Base-by-base conservation (phyloP, 2,329 filamentous ascomycete genomes). In the Paecilomyces sp. region DNA sequence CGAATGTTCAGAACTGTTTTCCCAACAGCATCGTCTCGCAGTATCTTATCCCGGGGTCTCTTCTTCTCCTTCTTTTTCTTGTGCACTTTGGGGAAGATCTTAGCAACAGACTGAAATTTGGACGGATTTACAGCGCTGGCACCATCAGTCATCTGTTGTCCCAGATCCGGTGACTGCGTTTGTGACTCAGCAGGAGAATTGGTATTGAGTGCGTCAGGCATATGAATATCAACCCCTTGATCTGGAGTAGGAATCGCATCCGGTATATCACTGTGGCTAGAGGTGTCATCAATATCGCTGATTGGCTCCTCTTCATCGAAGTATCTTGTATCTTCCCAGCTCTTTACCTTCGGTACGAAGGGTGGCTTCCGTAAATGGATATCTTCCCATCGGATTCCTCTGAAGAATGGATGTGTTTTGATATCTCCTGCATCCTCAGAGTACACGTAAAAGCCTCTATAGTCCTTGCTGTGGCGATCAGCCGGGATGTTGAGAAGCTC, bases 331-430 rank as follows among this genome's bases (percentile, higher is more conserved):
- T 92, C 89, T 57, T 89, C 87, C 63, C 82, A 78, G 31, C 80
- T 79, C 47, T 80, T 80, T 25, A 97, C 86, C 9, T 85, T 82
- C 0, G 93, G 93, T 0, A 95, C 79, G 67, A 95, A 93, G 0
- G 92, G 92, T 0, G 93, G 92, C 8, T 79, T 79, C 58, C 85
- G 82, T 34, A 83, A 76, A 68, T 94, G 89, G 15, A 96, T 75
- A 0, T 83, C 83, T 13, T 89, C 85, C 94, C 91, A 97, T 0
- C 85, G 83, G 15, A 95, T 85, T 56, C 86, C 85, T 59, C 82
- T 82, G 77, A 97, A 97, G 83, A 93, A 97, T 11, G 85, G 84
- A 74, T 97, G 94, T 3, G 82, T 77, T 72, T 95, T 97, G 79
- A 97, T 95, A 58, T 97, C 92, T 64, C 90, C 85, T 1, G 90